Evolutionary conservation across 2,329 filamentous ascomycete species (phyloP).

Genomic region (Ceratocystis papillata): DNA sequence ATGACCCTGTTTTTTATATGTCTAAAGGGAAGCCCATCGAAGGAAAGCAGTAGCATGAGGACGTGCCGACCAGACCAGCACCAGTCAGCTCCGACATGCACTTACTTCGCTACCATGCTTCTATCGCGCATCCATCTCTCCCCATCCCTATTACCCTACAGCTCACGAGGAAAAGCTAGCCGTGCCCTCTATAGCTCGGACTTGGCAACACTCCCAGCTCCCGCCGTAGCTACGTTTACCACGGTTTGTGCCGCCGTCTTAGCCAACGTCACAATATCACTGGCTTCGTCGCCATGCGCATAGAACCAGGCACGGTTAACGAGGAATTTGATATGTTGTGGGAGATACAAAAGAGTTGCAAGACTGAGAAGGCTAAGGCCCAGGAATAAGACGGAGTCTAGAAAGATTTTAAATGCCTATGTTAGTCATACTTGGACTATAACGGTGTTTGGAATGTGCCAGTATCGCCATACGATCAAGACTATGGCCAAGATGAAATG

Average conservation of each 20-base stretch:
- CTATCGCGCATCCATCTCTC: not conserved
- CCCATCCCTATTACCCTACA: not conserved
- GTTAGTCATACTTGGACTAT: slow-evolving; percentile 6
- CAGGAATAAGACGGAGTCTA: slow-evolving; percentile 86
- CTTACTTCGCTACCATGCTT: not conserved
- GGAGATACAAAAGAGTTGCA: slow-evolving; percentile 83
- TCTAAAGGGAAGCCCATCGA: not conserved
- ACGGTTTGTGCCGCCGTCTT: slow-evolving; percentile 32
- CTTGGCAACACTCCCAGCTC: slow-evolving; percentile 27
- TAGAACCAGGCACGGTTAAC: slow-evolving; percentile 87
- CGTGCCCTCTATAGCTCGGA: slow-evolving; percentile 30
- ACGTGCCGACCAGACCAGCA: not conserved
- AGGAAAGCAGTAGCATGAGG: not conserved
- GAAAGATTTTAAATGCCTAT: not conserved
- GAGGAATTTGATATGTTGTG: slow-evolving; percentile 76
- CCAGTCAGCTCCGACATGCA: not conserved
- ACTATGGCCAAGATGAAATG: not conserved
- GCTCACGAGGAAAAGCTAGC: not conserved
- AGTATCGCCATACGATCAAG: not conserved
- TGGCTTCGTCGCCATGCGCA: slow-evolving; percentile 65
- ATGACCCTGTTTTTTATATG: not conserved
- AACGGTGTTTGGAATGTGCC: slow-evolving; percentile 19
- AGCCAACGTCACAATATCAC: slow-evolving; percentile 38
- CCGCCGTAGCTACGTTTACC: slow-evolving; percentile 30
- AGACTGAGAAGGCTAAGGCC: slow-evolving; percentile 77